phyloP scores from a whole-genome alignment of 1,284 basidiomycete species.

The Pyrrhoderma lamaoense region DNA sequence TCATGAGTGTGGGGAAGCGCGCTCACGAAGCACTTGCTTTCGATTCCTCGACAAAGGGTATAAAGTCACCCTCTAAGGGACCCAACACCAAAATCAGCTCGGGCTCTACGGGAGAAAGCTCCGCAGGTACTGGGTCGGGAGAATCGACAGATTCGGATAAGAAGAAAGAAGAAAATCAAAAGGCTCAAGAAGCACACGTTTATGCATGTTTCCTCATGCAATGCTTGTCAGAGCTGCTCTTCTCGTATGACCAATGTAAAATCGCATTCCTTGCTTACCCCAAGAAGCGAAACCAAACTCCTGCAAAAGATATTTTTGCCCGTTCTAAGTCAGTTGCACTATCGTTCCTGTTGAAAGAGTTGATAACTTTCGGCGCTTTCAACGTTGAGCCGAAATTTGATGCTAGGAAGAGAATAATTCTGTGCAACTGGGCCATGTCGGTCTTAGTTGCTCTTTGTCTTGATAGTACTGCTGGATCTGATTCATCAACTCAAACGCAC shows the following conservation, averaged over 20 bases:
- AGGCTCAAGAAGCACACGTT: slow-evolving; percentile 26
- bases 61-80: slow-evolving; percentile 14
- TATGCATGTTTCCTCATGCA: slow-evolving; percentile 90
- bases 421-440: slow-evolving; percentile 88
- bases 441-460: slow-evolving; percentile 89
- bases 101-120: neutral
- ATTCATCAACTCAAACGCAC: slow-evolving; percentile 68
- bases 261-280: slow-evolving; percentile 77
- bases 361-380: slow-evolving; percentile 73
- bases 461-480: slow-evolving; percentile 61
- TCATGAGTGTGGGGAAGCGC: slow-evolving; percentile 54
- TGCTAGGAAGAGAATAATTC: slow-evolving; percentile 49
- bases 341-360: slow-evolving; percentile 70
- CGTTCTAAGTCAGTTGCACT: slow-evolving; percentile 62
- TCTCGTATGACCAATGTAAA: slow-evolving; percentile 92
- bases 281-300: slow-evolving; percentile 57
- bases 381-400: slow-evolving; percentile 48
- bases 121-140: neutral
- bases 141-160: neutral
- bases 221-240: slow-evolving; percentile 84
- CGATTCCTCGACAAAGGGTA: slow-evolving; percentile 5
- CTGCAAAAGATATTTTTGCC: slow-evolving; percentile 49
- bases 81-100: neutral
- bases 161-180: slow-evolving; percentile 1
- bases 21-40: slow-evolving; percentile 27